Evolutionary conservation across 2,329 filamentous ascomycete genomes (phyloP).

Genomic region (Fusarium palustre): DNA sequence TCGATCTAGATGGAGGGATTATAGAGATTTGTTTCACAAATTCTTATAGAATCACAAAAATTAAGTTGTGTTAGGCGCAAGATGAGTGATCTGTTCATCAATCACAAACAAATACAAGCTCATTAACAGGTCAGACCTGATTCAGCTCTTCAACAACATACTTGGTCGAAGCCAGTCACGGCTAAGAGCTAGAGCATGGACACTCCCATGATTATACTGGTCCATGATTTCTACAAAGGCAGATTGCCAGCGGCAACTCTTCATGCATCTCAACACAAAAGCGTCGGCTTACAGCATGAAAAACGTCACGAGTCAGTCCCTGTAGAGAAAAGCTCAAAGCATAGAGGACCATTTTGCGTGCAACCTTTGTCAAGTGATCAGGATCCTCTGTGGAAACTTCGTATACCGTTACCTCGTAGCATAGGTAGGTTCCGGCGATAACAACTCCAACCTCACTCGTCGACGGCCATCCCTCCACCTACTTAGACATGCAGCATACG

Average conservation of each 20-base stretch:
- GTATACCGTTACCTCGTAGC: background rate
- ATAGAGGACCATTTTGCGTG: constrained; percentile 8
- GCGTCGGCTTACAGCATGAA: background rate
- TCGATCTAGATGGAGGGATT: background rate
- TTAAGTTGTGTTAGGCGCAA: background rate
- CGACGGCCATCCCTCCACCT: constrained; percentile 4
- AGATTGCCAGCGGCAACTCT: background rate
- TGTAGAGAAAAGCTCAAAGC: background rate
- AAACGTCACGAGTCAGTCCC: background rate
- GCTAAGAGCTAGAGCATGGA: background rate
- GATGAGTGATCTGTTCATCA: background rate
- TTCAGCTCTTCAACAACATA: constrained; percentile 5
- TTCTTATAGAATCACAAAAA: background rate
- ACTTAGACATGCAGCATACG: constrained; percentile 11
- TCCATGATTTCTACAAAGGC: background rate
- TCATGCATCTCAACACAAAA: constrained; percentile 16
- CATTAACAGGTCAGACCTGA: constrained; percentile 2
- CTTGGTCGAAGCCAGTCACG: background rate
- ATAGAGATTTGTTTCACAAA: rapidly evolving
- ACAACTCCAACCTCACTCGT: constrained; percentile 5
- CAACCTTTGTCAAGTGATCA: constrained; percentile 27
- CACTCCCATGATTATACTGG: background rate
- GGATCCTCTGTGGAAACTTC: constrained; percentile 16
- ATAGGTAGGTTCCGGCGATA: constrained; percentile 1
- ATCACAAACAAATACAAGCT: background rate